These are phyloP conservation scores for Candolleomyces eurysporus DNA, from an alignment of 768 basidiomycete species.

Conservation along the genomic window DNA sequence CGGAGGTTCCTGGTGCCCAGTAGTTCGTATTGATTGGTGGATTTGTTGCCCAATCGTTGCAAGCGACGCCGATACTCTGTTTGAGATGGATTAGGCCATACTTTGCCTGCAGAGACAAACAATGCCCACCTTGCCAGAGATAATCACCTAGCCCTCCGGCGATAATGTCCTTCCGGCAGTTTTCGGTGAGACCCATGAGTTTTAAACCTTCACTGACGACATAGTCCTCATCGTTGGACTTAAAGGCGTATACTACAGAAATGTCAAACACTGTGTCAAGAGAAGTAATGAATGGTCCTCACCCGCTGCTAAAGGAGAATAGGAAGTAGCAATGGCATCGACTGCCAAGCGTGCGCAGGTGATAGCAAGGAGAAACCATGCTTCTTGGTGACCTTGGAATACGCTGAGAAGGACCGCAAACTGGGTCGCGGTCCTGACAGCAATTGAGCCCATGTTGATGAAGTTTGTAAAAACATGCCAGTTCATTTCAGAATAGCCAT, in stretches of 20 bases:
- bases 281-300: not conserved
- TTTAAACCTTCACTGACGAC: conserved; percentile 65
- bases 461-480: conserved; percentile 55
- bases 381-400: not conserved
- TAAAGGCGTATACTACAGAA: conserved; percentile 64
- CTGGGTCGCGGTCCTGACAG: not conserved
- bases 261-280: not conserved
- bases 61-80: too few relatives aligned
- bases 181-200: conserved; percentile 45
- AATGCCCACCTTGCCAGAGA: conserved; percentile 25
- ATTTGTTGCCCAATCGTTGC: too few relatives aligned
- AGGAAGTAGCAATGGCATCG: too few relatives aligned
- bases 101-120: conserved; percentile 29
- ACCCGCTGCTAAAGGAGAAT: too few relatives aligned
- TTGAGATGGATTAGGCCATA: conserved; percentile 8
- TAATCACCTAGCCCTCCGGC: conserved; percentile 60
- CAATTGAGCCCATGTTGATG: conserved; percentile 40
- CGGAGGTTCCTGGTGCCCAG: too few relatives aligned
- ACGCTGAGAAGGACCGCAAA: not conserved
- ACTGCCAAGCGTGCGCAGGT: too few relatives aligned
- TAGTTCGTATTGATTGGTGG: too few relatives aligned
- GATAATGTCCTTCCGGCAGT: conserved; percentile 71
- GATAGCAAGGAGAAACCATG: not conserved
- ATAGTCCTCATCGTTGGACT: conserved; percentile 59
- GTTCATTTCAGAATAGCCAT: conserved; percentile 49